Evolutionary conservation across 2,329 filamentous ascomycete genomes (phyloP).

Genomic region (Trichoderma simmonsii): DNA sequence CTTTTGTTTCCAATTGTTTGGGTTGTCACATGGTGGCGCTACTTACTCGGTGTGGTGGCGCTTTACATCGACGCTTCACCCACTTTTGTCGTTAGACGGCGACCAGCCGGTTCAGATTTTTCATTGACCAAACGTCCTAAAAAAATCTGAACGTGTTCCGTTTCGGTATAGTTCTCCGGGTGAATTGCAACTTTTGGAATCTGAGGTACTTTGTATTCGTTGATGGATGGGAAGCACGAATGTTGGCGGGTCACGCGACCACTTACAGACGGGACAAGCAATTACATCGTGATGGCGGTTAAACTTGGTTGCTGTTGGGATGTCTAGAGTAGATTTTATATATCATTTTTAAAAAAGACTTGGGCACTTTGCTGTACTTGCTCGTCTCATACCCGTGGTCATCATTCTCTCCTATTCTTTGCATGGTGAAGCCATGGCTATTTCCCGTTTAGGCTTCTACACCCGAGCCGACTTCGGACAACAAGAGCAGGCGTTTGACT

Average conservation of each 20-base stretch:
- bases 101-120: slow-evolving; percentile 4
- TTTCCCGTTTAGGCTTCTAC: not conserved
- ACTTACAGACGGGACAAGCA: not conserved
- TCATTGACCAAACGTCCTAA: not conserved
- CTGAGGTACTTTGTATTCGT: not conserved
- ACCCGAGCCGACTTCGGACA: not conserved
- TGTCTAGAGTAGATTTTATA: not conserved
- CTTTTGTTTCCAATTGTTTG: not conserved
- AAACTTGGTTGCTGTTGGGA: not conserved
- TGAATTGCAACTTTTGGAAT: not conserved
- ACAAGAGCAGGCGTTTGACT: slow-evolving; percentile 8
- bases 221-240: not conserved
- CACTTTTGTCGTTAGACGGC: not conserved
- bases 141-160: slow-evolving; percentile 4
- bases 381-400: not conserved
- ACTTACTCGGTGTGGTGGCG: not conserved
- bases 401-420: not conserved
- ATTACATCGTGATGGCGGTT: not conserved
- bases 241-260: not conserved
- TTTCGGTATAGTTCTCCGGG: not conserved
- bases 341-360: too few species aligned
- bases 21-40: not conserved
- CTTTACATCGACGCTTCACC: not conserved
- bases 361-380: not conserved
- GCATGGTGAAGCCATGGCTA: not conserved